These are phyloP conservation scores for Spencermartinsiella ligniputridi DNA, from an alignment of 1,139 yeast genomes.

Conservation along the genomic window DNA sequence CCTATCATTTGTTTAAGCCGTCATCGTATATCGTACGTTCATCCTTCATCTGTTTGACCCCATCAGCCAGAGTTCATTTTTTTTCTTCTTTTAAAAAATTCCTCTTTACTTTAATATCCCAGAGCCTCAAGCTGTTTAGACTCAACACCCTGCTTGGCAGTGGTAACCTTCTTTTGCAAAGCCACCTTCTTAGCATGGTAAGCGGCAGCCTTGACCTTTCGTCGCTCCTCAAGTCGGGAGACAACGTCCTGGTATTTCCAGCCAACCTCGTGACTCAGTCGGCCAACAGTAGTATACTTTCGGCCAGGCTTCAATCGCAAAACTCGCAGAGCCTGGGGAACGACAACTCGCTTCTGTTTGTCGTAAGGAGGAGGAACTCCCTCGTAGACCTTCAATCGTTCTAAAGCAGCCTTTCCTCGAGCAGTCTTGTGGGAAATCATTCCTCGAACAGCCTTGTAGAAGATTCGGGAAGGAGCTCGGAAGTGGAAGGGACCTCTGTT, in stretches of 20 bases:
- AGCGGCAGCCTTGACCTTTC: conserved; percentile 99
- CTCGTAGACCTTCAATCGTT: conserved; percentile 98
- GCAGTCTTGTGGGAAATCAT: conserved; percentile 99
- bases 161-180: conserved; percentile 82
- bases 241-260: conserved; percentile 99
- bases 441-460: conserved; percentile 99
- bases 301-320: conserved; percentile 99
- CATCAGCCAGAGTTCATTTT: no score
- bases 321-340: conserved; percentile 99
- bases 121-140: conserved; percentile 72
- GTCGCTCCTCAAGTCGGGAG: conserved; percentile 97
- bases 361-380: conserved; percentile 99
- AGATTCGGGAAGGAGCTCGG: conserved; percentile 99
- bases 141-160: conserved; percentile 77
- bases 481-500: conserved; percentile 99
- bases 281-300: conserved; percentile 98
- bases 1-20: conserved; percentile 2
- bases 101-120: conserved; percentile 64
- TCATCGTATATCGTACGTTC: no score
- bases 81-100: no score
- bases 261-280: conserved; percentile 95
- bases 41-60: no score
- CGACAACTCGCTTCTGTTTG: conserved; percentile 99
- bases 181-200: conserved; percentile 99
- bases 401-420: conserved; percentile 99